Conservation (phyloP, 2,329 filamentous ascomycete species). For the Fusarium paranaense region DNA sequence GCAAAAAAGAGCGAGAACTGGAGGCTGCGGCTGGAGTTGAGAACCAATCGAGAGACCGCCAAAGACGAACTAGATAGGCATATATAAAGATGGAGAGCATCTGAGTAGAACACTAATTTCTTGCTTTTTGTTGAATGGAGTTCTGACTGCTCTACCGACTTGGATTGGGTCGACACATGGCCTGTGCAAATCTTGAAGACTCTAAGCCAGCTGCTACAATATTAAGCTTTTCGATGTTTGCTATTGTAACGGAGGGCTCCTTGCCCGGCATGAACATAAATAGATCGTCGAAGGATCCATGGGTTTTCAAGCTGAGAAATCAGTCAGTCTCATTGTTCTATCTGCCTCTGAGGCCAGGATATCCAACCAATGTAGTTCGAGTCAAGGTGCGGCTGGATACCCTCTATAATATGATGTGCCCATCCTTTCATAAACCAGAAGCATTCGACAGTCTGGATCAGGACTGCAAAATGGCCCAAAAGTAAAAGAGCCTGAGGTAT, state of each 20-base stretch:
- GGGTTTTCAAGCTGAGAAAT: not conserved
- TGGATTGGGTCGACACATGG: no score
- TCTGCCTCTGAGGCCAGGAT: not conserved
- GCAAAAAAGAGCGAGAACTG: not conserved
- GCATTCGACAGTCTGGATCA: constrained; percentile 12
- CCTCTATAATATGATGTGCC: constrained; percentile 6
- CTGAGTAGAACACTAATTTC: no score
- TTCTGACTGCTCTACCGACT: no score
- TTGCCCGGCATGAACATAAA: no score
- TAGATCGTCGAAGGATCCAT: not conserved
- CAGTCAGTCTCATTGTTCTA: not conserved
- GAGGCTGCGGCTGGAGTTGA: not conserved
- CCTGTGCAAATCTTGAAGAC: no score
- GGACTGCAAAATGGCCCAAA: constrained; percentile 6
- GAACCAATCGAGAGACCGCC: not conserved
- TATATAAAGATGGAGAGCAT: no score
- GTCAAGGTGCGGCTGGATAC: not conserved
- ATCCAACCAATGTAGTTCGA: not conserved
- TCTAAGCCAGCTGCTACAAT: no score
- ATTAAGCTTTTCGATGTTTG: no score
- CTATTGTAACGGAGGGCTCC: no score
- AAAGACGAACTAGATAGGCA: no score
- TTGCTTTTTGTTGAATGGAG: no score
- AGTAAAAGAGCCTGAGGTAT: constrained; percentile 1
- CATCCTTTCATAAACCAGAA: constrained; percentile 18